Conservation (phyloP, 2,329 filamentous ascomycete species). For the Cordyceps fumosorosea region DNA sequence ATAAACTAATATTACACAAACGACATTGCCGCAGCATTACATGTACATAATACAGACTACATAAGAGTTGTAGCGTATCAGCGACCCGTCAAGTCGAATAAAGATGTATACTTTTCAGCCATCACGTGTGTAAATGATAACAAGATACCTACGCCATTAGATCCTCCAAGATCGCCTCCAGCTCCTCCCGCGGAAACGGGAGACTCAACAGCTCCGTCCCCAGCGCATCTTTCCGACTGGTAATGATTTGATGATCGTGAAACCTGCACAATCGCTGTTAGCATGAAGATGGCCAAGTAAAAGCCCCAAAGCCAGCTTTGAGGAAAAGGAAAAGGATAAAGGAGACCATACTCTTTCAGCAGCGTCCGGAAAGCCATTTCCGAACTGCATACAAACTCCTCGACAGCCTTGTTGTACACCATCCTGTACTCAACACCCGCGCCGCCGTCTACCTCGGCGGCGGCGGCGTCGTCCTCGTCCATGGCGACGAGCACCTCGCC, state of each 20-base stretch:
- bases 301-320: too few species aligned
- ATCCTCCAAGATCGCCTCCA: conserved; percentile 85
- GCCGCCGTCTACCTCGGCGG: conserved; percentile 38
- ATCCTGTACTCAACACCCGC: conserved; percentile 83
- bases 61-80: neutral
- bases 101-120: neutral
- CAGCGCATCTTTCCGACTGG: conserved; percentile 74
- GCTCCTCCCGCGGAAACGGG: conserved; percentile 79
- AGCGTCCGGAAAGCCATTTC: conserved; percentile 93
- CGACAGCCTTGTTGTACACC: conserved; percentile 89
- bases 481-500: conserved; percentile 72
- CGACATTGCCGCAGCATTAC: neutral
- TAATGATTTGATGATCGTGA: conserved; percentile 96
- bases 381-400: conserved; percentile 94
- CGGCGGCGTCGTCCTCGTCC: conserved; percentile 48
- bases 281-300: neutral
- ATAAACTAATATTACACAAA: neutral
- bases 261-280: conserved; percentile 51
- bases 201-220: conserved; percentile 82
- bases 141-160: conserved; percentile 24
- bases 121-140: neutral
- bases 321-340: neutral
- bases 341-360: conserved; percentile 68
- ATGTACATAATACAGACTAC: neutral
- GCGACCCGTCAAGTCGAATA: neutral